Evolutionary conservation across 148 eudicot species (phyloP).

Genomic region (Rhododendron griersonianum): DNA sequence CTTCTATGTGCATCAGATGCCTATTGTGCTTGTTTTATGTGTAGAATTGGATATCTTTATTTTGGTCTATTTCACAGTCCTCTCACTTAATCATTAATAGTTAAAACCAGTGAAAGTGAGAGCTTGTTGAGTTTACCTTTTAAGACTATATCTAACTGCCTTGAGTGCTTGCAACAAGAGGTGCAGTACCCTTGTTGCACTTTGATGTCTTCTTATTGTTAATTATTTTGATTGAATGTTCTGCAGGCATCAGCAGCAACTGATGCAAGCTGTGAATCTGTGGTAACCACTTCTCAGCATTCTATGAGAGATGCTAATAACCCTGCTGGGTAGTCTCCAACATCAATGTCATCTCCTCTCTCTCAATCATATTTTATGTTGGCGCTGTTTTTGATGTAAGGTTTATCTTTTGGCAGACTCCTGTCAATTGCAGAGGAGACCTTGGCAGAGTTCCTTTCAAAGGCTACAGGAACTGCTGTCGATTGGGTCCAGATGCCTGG

Average conservation of each 20-base stretch:
- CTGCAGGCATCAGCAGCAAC: conserved; percentile 50
- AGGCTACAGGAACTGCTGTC: conserved; percentile 99
- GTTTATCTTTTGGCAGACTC: conserved; percentile 48
- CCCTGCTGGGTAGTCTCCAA: conserved; percentile 52
- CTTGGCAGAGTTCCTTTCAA: conserved; percentile 99
- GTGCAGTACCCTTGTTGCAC: background rate
- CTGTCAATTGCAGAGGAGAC: conserved; percentile 96
- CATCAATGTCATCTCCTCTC: background rate
- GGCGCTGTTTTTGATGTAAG: background rate
- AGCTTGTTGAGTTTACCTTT: background rate
- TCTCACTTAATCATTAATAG: no score
- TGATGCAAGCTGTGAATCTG: conserved; percentile 81
- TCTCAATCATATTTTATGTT: background rate
- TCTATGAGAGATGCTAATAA: conserved; percentile 63
- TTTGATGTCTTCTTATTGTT: background rate
- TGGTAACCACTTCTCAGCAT: conserved; percentile 63
- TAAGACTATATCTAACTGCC: background rate
- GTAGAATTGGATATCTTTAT: background rate
- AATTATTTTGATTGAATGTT: background rate
- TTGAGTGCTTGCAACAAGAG: background rate
- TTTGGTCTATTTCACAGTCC: background rate
- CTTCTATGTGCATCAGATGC: background rate
- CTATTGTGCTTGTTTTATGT: background rate
- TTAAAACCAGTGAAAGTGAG: background rate
- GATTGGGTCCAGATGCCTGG: conserved; percentile 99